Base-by-base conservation (phyloP, 78 protist genomes). In the Guillardia theta region DNA sequence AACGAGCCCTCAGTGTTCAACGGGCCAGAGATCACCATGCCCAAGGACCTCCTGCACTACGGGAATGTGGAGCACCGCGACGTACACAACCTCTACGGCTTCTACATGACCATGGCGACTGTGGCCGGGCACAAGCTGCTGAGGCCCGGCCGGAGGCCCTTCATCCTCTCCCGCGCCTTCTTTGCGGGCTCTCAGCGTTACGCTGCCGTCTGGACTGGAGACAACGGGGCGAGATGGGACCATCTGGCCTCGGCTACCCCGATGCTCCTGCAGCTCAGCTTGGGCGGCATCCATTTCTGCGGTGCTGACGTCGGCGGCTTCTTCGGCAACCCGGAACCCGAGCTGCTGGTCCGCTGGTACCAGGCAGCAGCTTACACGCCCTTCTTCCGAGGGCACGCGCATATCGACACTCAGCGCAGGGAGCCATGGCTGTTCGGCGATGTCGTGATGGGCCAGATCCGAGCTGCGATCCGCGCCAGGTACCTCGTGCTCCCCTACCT, bases 181-280 rank as follows among this genome's bases (percentile, higher is more conserved):
- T 99, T 96, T 92, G 98, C 99, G 10, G 99, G 99, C 37, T 70
- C 88, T 98, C 18, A 99, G 96, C 93, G 98, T 39, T 94, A 96
- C 93, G 99, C 96, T 43, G 99, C 99, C 58, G 95, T 99, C 33
- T 99, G 99, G 99, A 99, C 99, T 0, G 99, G 99, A 77, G 99
- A 99, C 96, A 99, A 99, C 93, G 70, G 94, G 44, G 99, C 99
- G 43, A 80, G 58, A 46, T 99, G 99, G 99, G 48, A 37, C 0
- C 99, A 99, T 41, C 93, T 99, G 70, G 90, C 76, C 48, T 88
- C 90, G 30, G 45, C 98, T 3, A 33, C 53, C 18, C 98, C 98
- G n/a, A 97, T 98, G 99, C 92, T 98, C n/a, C 93, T 98, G 43
- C 90, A 98, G 78, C 92, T 98, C 47, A 12, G 88, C 43, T 2